A percentile compares a stretch with the other conserved stretches of the same genome.
Conservation (phyloP, 805 yeast species). For the Lipomyces lipofer region DNA sequence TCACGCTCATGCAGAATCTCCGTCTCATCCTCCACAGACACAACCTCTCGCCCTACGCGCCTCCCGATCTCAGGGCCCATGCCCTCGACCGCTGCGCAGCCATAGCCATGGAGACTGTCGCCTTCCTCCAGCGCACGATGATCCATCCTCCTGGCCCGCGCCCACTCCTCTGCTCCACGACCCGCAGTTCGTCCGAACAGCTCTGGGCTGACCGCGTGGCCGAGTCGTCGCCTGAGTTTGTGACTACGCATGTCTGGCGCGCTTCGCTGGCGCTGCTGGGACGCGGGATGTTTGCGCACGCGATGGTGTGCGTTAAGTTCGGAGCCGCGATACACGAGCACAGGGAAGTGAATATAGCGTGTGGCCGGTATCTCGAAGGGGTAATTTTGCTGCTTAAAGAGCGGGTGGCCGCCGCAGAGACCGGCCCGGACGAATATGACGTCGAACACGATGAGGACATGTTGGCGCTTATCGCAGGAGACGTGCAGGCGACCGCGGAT, state of each 20-base stretch:
- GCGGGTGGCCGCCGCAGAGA: background rate
- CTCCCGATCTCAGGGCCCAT: conserved; percentile 17
- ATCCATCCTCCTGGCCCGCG: conserved; percentile 5
- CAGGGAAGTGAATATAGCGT: conserved; percentile 25
- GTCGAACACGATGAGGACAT: conserved; percentile 25
- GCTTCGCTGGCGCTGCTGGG: conserved; percentile 15
- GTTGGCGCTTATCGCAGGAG: conserved; percentile 42
- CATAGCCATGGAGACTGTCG: conserved; percentile 22
- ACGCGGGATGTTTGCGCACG: conserved; percentile 25
- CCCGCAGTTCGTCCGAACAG: background rate
- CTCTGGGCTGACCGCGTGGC: conserved; percentile 20
- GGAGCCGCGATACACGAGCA: conserved; percentile 26
- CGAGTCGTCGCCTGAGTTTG: conserved; percentile 11
- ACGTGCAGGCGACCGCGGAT: conserved; percentile 41
- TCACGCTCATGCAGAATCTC: conserved; percentile 24
- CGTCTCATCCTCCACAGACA: conserved; percentile 25
- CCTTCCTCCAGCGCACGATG: conserved; percentile 24
- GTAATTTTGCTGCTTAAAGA: conserved; percentile 9
- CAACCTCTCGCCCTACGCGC: conserved; percentile 24
- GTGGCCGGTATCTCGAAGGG: conserved; percentile 23
- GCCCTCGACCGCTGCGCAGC: conserved; percentile 25
- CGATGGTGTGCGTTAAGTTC: conserved; percentile 23
- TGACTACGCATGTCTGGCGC: conserved; percentile 22
- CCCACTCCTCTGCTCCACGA: background rate
- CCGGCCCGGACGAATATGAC: background rate